Evolutionary conservation across 1,284 basidiomycete genomes (phyloP), one percentile per base, ranked within the genome.

Genomic region (Exobasidium cylindrosporum): DNA sequence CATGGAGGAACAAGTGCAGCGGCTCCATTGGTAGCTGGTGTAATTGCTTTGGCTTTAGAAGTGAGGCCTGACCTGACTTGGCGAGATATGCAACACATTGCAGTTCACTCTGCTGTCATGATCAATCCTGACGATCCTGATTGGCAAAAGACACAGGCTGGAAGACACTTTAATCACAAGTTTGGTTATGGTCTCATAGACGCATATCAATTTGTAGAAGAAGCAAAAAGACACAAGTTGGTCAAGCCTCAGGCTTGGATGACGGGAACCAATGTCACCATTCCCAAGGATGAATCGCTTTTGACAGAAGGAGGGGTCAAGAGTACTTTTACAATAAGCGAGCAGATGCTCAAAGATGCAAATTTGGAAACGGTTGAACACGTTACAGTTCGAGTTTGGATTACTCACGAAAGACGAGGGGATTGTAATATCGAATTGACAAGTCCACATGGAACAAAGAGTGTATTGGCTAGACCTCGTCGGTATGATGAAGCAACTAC

Each of bases 1-100:
- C 96, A 99, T 77, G 96, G 96, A 23, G 96, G 96, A 17, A 99
- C 96, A 0, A 97, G 93, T 21, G 96, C 96, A 21, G 96, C 96
- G 2, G 96, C 96, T 1, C 96, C 96, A 0, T 90, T 98, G 58
- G 95, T 76, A n/a, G 77, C 77, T 1, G 77, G 76, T 28, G 72
- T 78, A 14, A 67, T 75, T 23, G 77, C 77, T 44, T 66, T 79
- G 2, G 77, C 68, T 29, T 69, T 79, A 5, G 68, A 75, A 35
- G 62, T 70, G 13, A 62, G 77, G 10, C 92, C 93, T 17, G 94
- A 98, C 54, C 85, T 99, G 29, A 89, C 90, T 29, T 99, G 96
- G 96, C 88, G 96, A 62, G 96, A 99, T 78, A 85, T 97, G 44
- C 96, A 99, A 79, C 87, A 98, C 76, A 84, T 99, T 43, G 89